Evolutionary conservation across 2,329 filamentous ascomycete species (phyloP).

Genomic region (Aureobasidium zeae): DNA sequence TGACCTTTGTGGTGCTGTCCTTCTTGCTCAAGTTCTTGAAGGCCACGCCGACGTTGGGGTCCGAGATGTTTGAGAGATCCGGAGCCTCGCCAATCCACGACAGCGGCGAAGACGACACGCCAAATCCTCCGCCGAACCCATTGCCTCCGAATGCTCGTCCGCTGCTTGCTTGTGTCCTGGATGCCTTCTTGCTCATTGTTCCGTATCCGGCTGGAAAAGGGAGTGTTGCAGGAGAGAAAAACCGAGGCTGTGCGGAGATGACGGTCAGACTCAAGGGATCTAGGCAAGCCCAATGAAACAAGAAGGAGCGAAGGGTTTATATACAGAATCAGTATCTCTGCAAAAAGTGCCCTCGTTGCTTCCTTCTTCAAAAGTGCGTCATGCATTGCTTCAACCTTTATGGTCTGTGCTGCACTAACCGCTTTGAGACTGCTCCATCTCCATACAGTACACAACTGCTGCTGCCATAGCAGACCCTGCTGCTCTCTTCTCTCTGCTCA

Average conservation of each 20-base stretch:
- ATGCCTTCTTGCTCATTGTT: slow-evolving; percentile 51
- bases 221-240: too few relatives aligned
- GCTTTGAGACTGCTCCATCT: slow-evolving; percentile 1
- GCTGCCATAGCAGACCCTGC: too few relatives aligned
- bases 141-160: slow-evolving; percentile 45
- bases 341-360: not conserved
- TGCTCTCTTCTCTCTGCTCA: too few relatives aligned
- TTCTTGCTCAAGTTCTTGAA: slow-evolving; percentile 92
- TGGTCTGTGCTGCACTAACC: slow-evolving; percentile 5
- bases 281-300: not conserved
- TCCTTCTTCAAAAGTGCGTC: slow-evolving; percentile 2
- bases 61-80: slow-evolving; percentile 65
- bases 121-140: slow-evolving; percentile 26
- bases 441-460: slow-evolving; percentile 6
- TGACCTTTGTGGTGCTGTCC: slow-evolving; percentile 83
- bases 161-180: slow-evolving; percentile 55
- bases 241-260: too few relatives aligned
- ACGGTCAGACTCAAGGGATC: too few relatives aligned
- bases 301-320: too few relatives aligned
- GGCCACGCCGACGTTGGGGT: slow-evolving; percentile 75
- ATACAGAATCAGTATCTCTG: too few relatives aligned
- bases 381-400: not conserved
- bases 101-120: slow-evolving; percentile 50
- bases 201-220: too few relatives aligned
- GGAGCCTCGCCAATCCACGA: slow-evolving; percentile 84